Conservation (phyloP, 2,329 filamentous ascomycete genomes). For the Huntiella abstrusa region DNA sequence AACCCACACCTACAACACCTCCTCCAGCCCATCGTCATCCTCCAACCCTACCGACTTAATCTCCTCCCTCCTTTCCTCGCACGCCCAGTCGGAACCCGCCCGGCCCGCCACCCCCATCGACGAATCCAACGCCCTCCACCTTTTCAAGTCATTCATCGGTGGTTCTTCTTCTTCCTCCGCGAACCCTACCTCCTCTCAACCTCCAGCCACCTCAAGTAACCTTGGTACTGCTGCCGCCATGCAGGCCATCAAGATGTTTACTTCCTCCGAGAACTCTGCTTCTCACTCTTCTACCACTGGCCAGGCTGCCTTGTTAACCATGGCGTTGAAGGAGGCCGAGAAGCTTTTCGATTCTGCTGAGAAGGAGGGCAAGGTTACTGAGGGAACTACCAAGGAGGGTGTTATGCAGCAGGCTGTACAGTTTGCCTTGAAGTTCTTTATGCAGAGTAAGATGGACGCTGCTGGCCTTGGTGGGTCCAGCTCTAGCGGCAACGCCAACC, state of each 20-base stretch:
- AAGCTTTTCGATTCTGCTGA: constrained; percentile 49
- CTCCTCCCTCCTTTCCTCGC: constrained; percentile 30
- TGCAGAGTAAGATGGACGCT: constrained; percentile 40
- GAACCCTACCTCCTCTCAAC: too few species aligned
- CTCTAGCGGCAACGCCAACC: constrained; percentile 27
- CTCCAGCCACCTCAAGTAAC: constrained; percentile 27
- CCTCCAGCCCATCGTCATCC: constrained; percentile 12
- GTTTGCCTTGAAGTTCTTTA: constrained; percentile 78
- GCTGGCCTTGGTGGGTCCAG: constrained; percentile 14
- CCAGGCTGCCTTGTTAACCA: constrained; percentile 63
- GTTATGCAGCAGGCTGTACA: constrained; percentile 63
- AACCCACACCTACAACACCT: constrained; percentile 6
- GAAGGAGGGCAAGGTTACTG: constrained; percentile 31
- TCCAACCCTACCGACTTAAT: constrained; percentile 11
- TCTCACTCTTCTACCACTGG: constrained; percentile 4
- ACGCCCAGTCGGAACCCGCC: constrained; percentile 25
- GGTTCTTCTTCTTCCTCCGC: too few species aligned
- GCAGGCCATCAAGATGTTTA: constrained; percentile 68
- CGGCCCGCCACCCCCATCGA: constrained; percentile 30
- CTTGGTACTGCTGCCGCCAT: constrained; percentile 60
- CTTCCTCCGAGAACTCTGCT: constrained; percentile 31
- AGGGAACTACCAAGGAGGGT: constrained; percentile 57
- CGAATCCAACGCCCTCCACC: constrained; percentile 45
- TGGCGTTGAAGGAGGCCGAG: constrained; percentile 76
- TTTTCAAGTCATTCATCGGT: constrained; percentile 58